Evolutionary conservation across 2,329 filamentous ascomycete species (phyloP).

Genomic region (Verticillium isaacii): DNA sequence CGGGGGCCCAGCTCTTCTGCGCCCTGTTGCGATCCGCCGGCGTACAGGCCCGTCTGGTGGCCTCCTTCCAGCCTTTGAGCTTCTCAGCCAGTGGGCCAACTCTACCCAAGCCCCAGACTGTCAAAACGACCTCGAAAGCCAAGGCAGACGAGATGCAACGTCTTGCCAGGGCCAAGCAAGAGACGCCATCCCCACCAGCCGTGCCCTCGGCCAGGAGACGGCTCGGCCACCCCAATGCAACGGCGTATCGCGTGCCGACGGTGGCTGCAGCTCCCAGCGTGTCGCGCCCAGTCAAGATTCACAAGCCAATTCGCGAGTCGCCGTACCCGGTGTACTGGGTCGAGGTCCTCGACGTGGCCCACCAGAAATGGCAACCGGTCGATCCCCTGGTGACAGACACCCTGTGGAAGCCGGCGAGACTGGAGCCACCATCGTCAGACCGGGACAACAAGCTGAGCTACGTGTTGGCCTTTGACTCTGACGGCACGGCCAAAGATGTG

Average conservation of each 20-base stretch:
- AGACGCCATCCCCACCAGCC: conserved; percentile 20
- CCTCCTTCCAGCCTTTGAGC: conserved; percentile 79
- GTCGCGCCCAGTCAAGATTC: conserved; percentile 23
- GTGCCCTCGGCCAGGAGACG: conserved; percentile 38
- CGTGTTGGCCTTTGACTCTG: conserved; percentile 78
- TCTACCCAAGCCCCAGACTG: conserved; percentile 34
- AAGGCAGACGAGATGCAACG: conserved; percentile 29
- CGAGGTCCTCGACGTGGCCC: conserved; percentile 78
- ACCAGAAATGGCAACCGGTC: conserved; percentile 87
- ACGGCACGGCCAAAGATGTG: conserved; percentile 75
- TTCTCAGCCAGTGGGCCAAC: conserved; percentile 54
- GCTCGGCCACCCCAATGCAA: conserved; percentile 49
- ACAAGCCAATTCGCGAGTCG: conserved; percentile 58
- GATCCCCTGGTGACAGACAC: conserved; percentile 78
- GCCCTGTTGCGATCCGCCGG: conserved; percentile 79
- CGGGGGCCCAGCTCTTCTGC: conserved; percentile 88
- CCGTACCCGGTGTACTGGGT: conserved; percentile 88
- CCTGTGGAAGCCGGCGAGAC: conserved; percentile 66
- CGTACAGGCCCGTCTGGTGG: conserved; percentile 77
- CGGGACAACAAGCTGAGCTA: conserved; percentile 74
- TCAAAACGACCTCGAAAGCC: conserved; percentile 21
- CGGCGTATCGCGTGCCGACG: conserved; percentile 45
- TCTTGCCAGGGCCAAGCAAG: conserved; percentile 30
- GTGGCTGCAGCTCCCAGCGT: conserved; percentile 31
- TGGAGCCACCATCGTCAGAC: conserved; percentile 82